Conservation (phyloP, 306 rosid species). For the Quercus mongolica region DNA sequence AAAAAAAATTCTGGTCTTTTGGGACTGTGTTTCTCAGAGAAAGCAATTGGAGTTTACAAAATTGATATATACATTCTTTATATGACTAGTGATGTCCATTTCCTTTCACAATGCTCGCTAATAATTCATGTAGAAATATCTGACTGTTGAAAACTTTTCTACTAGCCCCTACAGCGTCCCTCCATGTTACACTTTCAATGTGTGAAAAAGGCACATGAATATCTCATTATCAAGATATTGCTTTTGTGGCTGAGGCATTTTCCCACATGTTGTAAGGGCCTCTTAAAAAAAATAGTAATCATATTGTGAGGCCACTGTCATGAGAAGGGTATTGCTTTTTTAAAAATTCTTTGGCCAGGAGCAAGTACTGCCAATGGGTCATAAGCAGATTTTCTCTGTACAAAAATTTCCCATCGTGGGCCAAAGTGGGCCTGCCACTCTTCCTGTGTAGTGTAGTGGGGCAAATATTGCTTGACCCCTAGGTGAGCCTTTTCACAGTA, state of each 20-base stretch:
- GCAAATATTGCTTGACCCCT: conserved; percentile 86
- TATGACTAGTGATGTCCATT: conserved; percentile 21
- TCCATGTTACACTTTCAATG: conserved; percentile 16
- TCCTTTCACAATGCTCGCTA: conserved; percentile 21
- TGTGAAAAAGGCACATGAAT: conserved; percentile 13
- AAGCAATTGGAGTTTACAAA: conserved; percentile 24
- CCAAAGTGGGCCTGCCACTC: conserved; percentile 95
- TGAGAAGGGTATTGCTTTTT: conserved; percentile 51
- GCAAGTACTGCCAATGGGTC: conserved; percentile 91
- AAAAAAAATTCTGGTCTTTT: conserved; percentile 9
- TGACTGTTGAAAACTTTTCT: conserved; percentile 19
- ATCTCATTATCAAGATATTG: conserved; percentile 12
- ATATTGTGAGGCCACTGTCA: conserved; percentile 20
- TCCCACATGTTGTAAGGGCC: conserved; percentile 21
- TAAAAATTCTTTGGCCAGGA: conserved; percentile 89
- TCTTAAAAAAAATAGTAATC: not conserved
- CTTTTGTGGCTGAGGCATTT: conserved; percentile 24
- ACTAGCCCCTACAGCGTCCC: conserved; percentile 21
- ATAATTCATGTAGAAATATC: conserved; percentile 23
- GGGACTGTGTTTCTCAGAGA: conserved; percentile 19
- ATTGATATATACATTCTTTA: conserved; percentile 42
- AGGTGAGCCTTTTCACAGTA: conserved; percentile 65
- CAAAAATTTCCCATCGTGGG: conserved; percentile 67
- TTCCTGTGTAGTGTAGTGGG: conserved; percentile 68
- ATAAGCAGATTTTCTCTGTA: conserved; percentile 64